Evolutionary conservation across 352 stramenopile species (phyloP).

Genomic region (Pythium coloratum): DNA sequence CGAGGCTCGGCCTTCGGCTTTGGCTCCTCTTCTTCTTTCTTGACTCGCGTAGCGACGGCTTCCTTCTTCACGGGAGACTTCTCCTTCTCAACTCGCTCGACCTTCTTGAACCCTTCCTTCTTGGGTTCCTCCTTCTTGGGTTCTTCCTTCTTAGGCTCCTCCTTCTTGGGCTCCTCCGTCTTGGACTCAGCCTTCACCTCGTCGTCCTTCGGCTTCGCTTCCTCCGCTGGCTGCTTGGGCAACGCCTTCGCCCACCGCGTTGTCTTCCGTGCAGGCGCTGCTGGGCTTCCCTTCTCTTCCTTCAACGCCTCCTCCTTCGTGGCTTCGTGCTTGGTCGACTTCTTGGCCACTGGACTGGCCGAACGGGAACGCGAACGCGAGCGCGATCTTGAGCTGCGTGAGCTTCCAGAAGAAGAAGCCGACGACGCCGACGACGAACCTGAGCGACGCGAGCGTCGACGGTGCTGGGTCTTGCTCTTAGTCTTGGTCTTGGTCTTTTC

Average conservation of each 20-base stretch:
- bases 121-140: background rate
- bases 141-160: background rate
- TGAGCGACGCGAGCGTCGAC: slow-evolving; percentile 13
- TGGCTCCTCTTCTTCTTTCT: slow-evolving; percentile 12
- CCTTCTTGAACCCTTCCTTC: too few species aligned
- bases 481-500: background rate
- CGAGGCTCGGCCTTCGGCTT: slow-evolving; percentile 20
- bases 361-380: slow-evolving; percentile 30
- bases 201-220: background rate
- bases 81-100: too few species aligned
- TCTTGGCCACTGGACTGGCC: background rate
- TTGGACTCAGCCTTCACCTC: background rate
- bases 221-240: background rate
- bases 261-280: slow-evolving; percentile 19
- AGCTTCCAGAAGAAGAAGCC: slow-evolving; percentile 9
- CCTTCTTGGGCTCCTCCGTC: background rate
- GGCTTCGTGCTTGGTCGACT: background rate
- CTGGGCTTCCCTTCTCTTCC: slow-evolving; percentile 1
- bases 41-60: background rate
- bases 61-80: slow-evolving; percentile 4
- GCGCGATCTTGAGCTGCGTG: background rate
- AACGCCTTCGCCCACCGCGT: slow-evolving; percentile 26
- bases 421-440: slow-evolving; percentile 18
- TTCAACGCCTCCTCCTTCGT: background rate
- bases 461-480: too few species aligned